phyloP scores from a whole-genome alignment of 2,329 filamentous ascomycete species.

The Sporothrix luriei region DNA sequence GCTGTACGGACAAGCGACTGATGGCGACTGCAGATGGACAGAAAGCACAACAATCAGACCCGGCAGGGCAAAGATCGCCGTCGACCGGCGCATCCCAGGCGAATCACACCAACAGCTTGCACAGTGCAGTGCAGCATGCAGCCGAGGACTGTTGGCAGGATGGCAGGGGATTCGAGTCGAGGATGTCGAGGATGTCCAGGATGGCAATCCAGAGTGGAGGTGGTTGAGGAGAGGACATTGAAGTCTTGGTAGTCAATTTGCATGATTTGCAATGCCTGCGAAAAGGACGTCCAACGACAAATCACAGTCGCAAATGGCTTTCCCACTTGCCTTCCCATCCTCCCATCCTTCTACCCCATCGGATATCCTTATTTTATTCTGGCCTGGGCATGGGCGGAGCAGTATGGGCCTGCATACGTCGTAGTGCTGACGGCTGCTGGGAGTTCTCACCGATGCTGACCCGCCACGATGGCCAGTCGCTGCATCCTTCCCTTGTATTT shows the following conservation, averaged over 20 bases:
- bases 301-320: no score
- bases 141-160: not conserved
- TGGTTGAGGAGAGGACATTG: not conserved
- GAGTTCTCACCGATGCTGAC: constrained; percentile 18
- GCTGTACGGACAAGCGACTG: no score
- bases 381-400: not conserved
- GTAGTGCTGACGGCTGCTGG: constrained; percentile 5
- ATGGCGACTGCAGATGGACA: no score
- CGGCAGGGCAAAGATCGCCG: not conserved
- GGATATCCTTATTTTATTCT: not conserved
- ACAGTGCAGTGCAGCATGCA: not conserved
- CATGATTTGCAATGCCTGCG: no score
- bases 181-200: not conserved
- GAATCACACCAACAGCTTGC: not conserved
- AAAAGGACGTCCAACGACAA: no score
- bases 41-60: not conserved
- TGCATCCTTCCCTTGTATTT: not conserved
- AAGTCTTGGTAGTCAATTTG: no score
- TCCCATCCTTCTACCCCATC: not conserved
- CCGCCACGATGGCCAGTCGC: not conserved
- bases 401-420: not conserved
- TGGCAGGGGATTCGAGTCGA: no score
- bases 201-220: not conserved
- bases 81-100: not conserved
- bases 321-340: not conserved